phyloP scores from a whole-genome alignment of 331 rosid species.

The Malus hybrid region DNA sequence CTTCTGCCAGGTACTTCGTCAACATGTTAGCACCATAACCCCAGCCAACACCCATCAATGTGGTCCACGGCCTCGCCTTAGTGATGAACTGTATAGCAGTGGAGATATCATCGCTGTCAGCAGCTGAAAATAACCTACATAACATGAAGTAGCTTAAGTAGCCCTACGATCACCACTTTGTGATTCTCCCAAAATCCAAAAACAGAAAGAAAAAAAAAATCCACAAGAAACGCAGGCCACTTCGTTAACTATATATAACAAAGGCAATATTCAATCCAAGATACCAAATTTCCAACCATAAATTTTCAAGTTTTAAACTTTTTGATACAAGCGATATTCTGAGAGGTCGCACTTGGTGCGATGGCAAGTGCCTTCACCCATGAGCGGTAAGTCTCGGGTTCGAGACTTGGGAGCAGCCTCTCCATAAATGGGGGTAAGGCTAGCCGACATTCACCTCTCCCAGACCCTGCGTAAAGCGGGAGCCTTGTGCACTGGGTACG shows the following conservation, averaged over 20 bases:
- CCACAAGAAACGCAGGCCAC: background rate
- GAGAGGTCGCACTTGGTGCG: too few relatives aligned
- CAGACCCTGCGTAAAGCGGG: too few relatives aligned
- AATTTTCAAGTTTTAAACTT: background rate
- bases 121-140: constrained; percentile 98
- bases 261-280: background rate
- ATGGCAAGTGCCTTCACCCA: too few relatives aligned
- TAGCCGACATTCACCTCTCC: too few relatives aligned
- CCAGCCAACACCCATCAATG: constrained; percentile 88
- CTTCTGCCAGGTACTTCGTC: constrained; percentile 95
- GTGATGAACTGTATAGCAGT: constrained; percentile 62
- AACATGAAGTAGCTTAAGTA: constrained; percentile 31
- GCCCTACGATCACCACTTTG: constrained; percentile 17
- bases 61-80: constrained; percentile 77
- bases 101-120: constrained; percentile 96
- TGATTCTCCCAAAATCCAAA: background rate
- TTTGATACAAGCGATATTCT: too few relatives aligned
- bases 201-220: background rate
- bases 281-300: background rate
- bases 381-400: too few relatives aligned
- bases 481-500: too few relatives aligned
- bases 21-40: constrained; percentile 98
- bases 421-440: too few relatives aligned
- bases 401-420: too few relatives aligned
- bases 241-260: background rate